These are phyloP conservation scores for Sphagnum fallax DNA, from an alignment of 228 moss, liverwort and hornwort species.

Conservation along the genomic window DNA sequence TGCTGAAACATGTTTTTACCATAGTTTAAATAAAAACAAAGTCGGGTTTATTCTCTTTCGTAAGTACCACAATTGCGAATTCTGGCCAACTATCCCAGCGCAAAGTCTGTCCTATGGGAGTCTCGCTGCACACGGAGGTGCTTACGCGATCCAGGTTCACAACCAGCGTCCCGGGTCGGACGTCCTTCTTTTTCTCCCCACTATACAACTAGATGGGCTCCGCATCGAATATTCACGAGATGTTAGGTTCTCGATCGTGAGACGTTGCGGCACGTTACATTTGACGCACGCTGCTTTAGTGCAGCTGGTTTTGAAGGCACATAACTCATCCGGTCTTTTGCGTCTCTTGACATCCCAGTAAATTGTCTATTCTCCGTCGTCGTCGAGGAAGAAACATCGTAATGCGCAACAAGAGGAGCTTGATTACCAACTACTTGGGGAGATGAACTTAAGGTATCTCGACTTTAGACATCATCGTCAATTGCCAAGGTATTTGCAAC, in stretches of 20 bases:
- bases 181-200: background rate
- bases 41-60: background rate
- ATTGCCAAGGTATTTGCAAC: no score
- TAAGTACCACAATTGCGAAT: slow-evolving; percentile 13
- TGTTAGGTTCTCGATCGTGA: background rate
- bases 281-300: no score
- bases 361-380: no score
- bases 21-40: background rate
- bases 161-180: background rate
- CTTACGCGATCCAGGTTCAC: background rate
- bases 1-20: background rate
- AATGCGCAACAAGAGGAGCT: no score
- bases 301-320: no score
- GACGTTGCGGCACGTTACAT: background rate
- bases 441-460: no score
- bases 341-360: no score
- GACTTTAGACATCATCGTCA: no score
- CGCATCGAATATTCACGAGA: background rate
- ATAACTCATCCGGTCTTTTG: no score
- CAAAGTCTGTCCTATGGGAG: slow-evolving; percentile 14
- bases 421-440: no score
- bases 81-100: slow-evolving; percentile 44
- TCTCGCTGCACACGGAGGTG: background rate
- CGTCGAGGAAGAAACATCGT: no score
- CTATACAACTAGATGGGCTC: background rate